phyloP scores from a whole-genome alignment of 1,284 basidiomycete species.

The Boletus smithii region DNA sequence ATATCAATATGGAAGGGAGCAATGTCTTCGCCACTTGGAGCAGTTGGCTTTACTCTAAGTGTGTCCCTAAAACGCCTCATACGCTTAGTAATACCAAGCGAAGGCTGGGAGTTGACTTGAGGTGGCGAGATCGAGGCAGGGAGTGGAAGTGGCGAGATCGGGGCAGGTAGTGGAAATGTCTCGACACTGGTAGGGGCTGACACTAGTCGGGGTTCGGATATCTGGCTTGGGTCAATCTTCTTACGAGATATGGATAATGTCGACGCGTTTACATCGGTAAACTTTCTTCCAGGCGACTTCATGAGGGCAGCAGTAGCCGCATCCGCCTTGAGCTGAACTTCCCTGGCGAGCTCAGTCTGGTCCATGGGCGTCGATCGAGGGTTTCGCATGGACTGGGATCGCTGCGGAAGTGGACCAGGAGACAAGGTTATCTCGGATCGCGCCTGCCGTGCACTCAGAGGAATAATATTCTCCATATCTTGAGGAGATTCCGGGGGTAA shows the following conservation, averaged over 20 bases:
- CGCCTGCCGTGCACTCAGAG: slow-evolving; percentile 6
- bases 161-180: slow-evolving; percentile 59
- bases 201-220: slow-evolving; percentile 68
- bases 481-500: slow-evolving; percentile 23
- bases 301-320: slow-evolving; percentile 68
- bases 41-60: slow-evolving; percentile 55
- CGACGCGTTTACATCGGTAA: slow-evolving; percentile 38
- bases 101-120: slow-evolving; percentile 30
- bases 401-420: slow-evolving; percentile 28
- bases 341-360: slow-evolving; percentile 52
- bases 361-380: slow-evolving; percentile 42
- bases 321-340: slow-evolving; percentile 67
- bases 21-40: slow-evolving; percentile 51
- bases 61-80: slow-evolving; percentile 70
- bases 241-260: slow-evolving; percentile 49
- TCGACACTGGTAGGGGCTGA: slow-evolving; percentile 75
- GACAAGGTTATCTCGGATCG: slow-evolving; percentile 12
- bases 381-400: slow-evolving; percentile 35
- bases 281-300: slow-evolving; percentile 50
- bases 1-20: slow-evolving; percentile 44
- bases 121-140: slow-evolving; percentile 39
- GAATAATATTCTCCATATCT: slow-evolving; percentile 18
- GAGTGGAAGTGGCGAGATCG: slow-evolving; percentile 55
- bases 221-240: slow-evolving; percentile 66
- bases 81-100: slow-evolving; percentile 55